phyloP scores from a whole-genome alignment of 345 rosid genomes.

The Hypericum androsaemum region DNA sequence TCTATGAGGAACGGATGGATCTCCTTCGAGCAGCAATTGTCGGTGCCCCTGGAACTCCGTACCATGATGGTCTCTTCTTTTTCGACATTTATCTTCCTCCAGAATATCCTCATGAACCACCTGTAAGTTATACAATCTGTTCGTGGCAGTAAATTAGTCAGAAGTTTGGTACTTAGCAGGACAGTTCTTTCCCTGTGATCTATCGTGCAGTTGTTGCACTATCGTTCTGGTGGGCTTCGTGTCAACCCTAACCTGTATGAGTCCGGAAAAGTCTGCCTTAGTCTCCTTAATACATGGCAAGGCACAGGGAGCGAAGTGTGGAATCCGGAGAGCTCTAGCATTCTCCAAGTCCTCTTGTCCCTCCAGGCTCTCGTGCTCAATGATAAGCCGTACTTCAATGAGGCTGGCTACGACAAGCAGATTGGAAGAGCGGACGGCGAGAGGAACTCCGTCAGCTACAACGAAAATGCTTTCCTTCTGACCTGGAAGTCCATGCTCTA shows the following conservation, averaged over 20 bases:
- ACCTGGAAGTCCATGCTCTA: slow-evolving; percentile 87
- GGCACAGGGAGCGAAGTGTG: slow-evolving; percentile 87
- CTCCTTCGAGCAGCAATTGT: slow-evolving; percentile 72
- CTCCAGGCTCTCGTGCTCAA: slow-evolving; percentile 97
- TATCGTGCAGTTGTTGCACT: slow-evolving; percentile 58
- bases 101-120: slow-evolving; percentile 80
- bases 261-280: slow-evolving; percentile 83
- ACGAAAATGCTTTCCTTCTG: slow-evolving; percentile 70
- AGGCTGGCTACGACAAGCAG: slow-evolving; percentile 87
- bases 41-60: slow-evolving; percentile 86
- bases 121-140: slow-evolving; percentile 42
- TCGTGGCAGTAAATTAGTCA: no score
- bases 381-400: slow-evolving; percentile 90
- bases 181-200: no score
- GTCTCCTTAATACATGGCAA: slow-evolving; percentile 88
- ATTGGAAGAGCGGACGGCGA: slow-evolving; percentile 82
- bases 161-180: no score
- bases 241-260: slow-evolving; percentile 87
- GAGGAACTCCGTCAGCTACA: slow-evolving; percentile 78
- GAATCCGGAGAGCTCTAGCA: slow-evolving; percentile 63
- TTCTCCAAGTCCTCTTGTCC: slow-evolving; percentile 91
- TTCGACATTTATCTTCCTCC: slow-evolving; percentile 81
- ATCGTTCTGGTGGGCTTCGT: slow-evolving; percentile 81
- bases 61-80: slow-evolving; percentile 87
- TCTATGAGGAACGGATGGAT: slow-evolving; percentile 79